These are phyloP conservation scores for Gigaspora rosea DNA, from an alignment of 192 early-diverging fungal species.

Conservation along the genomic window DNA sequence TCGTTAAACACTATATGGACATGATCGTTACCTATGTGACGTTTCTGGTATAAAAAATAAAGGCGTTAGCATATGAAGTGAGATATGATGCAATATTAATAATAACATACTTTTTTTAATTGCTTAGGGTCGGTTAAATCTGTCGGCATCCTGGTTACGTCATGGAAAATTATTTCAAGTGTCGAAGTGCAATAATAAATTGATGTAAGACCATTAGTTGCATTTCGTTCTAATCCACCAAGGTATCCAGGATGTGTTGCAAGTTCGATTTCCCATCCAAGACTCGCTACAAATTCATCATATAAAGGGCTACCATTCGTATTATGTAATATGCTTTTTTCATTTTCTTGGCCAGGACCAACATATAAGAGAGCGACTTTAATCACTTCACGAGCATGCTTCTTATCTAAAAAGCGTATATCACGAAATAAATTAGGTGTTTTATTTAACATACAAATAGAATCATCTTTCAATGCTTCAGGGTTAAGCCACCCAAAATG, in stretches of 20 bases:
- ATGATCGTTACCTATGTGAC: slow-evolving; percentile 98
- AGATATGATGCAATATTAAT: slow-evolving; percentile 1
- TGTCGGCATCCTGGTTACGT: slow-evolving; percentile 84
- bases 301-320: slow-evolving; percentile 70
- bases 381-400: slow-evolving; percentile 82
- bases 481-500: slow-evolving; percentile 76
- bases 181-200: slow-evolving; percentile 86
- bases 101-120: slow-evolving; percentile 78
- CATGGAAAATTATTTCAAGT: slow-evolving; percentile 91
- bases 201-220: slow-evolving; percentile 72
- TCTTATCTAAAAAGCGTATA: slow-evolving; percentile 76
- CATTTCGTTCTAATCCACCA: slow-evolving; percentile 82
- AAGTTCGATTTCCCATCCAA: slow-evolving; percentile 94
- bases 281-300: slow-evolving; percentile 79
- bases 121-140: slow-evolving; percentile 81
- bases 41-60: slow-evolving; percentile 63
- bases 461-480: slow-evolving; percentile 70
- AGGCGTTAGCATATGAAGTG: neutral
- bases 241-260: slow-evolving; percentile 81
- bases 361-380: slow-evolving; percentile 95
- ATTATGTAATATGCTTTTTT: slow-evolving; percentile 83
- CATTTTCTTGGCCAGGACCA: slow-evolving; percentile 87
- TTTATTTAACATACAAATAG: slow-evolving; percentile 70
- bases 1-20: slow-evolving; percentile 99
- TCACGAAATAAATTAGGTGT: slow-evolving; percentile 67